phyloP scores from a whole-genome alignment of 345 rosid genomes.

The Raphanus sativus region DNA sequence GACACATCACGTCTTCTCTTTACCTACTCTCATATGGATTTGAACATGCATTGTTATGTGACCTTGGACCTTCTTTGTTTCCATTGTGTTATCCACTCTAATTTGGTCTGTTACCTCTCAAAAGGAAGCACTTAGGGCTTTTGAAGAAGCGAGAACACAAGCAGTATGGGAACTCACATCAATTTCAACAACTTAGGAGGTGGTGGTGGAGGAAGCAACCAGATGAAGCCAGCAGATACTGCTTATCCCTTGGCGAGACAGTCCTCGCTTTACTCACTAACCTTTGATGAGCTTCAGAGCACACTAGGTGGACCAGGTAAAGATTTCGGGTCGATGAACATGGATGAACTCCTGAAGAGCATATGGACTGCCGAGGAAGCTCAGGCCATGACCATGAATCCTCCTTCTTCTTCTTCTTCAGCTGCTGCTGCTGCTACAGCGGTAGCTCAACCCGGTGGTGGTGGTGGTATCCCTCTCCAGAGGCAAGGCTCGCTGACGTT shows the following conservation, averaged over 20 bases:
- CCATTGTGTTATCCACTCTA: constrained; percentile 11
- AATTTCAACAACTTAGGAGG: constrained; percentile 62
- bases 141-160: constrained; percentile 11
- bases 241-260: constrained; percentile 55
- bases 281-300: constrained; percentile 86
- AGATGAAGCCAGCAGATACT: constrained; percentile 42
- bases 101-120: constrained; percentile 6
- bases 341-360: constrained; percentile 89
- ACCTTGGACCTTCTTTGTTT: constrained; percentile 9
- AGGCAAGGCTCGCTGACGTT: constrained; percentile 91
- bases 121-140: not conserved
- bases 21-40: not conserved
- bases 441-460: constrained; percentile 31
- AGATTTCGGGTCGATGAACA: constrained; percentile 97
- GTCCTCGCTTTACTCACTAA: constrained; percentile 74
- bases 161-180: constrained; percentile 54
- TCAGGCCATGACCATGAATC: constrained; percentile 47
- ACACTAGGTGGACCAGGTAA: constrained; percentile 71
- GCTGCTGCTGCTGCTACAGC: constrained; percentile 23
- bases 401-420: constrained; percentile 21
- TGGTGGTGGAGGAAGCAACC: constrained; percentile 38
- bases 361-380: constrained; percentile 91
- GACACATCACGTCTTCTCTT: not conserved
- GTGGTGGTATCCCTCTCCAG: constrained; percentile 50
- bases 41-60: constrained; percentile 20